Conservation (phyloP, 441 rosid species). For the Jatropha podagrica region DNA sequence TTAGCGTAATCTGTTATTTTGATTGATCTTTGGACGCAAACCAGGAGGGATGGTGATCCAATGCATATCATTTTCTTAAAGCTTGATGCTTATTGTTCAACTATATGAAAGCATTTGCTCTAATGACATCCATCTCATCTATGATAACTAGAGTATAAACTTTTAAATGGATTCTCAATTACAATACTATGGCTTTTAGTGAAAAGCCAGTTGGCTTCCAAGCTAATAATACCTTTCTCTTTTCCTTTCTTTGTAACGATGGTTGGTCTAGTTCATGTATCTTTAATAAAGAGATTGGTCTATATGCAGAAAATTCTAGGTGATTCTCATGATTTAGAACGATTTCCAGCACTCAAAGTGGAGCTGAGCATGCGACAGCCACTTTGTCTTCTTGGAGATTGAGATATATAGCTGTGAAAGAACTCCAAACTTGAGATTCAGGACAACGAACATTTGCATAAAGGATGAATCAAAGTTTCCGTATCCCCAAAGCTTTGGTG, state of each 20-base stretch:
- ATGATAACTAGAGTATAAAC: background rate
- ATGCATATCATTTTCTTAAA: background rate
- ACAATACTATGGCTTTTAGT: background rate
- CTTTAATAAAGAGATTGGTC: background rate
- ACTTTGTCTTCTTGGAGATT: conserved; percentile 81
- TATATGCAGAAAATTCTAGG: conserved; percentile 68
- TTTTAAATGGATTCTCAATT: conserved; percentile 4
- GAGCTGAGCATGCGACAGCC: conserved; percentile 99
- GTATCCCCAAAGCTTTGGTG: background rate
- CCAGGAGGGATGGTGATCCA: background rate
- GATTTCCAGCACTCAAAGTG: conserved; percentile 72
- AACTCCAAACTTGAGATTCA: background rate
- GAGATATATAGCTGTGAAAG: conserved; percentile 12
- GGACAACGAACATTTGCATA: background rate
- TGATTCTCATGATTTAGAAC: conserved; percentile 61
- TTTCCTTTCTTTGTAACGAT: background rate
- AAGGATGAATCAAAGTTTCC: background rate
- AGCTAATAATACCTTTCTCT: background rate
- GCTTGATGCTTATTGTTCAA: background rate
- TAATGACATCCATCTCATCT: background rate
- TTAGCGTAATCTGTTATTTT: background rate
- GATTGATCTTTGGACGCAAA: background rate
- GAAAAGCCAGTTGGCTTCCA: background rate
- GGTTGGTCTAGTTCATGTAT: background rate
- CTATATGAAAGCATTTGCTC: background rate